Evolutionary conservation across 176 grass and related monocot genomes (phyloP), one percentile per base, ranked within the genome.

Genomic region (Dendrocalamus sinicus): DNA sequence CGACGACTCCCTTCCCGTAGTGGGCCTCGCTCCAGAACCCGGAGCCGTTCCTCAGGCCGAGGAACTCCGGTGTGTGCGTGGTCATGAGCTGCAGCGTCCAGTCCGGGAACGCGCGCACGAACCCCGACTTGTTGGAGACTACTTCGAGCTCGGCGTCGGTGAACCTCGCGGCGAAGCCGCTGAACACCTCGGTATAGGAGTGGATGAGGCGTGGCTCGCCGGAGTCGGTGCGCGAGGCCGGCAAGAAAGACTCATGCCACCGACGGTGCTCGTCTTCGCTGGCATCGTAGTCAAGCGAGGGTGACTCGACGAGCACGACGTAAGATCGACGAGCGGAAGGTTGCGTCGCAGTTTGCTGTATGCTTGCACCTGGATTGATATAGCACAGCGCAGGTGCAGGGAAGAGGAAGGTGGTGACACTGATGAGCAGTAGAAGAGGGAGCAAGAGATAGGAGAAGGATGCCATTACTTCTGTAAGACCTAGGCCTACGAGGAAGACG

Each of bases 221-320:
- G 37, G 76, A 76, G 13, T 57, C 60, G 9, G 73, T 57, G 4
- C 23, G 39, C 1, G 44, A 13, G 67, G 0, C 55, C 4, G 83
- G 83, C 64, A 89, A 15, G 86, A 92, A 92, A 15, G 90, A 89
- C 23, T 86, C 59, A 10, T 91, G 78, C 84, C 88, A 90, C 16
- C 17, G 73, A 3, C 58, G 72, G 67, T 65, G 89, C 0, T 9
- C 41, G n/a, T 12, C 70, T 32, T 57, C 59, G n/a, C 12, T n/a
- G 2, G 54, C 72, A 0, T 14, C 20, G 12, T 40, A 4, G 17
- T 0, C 46, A 55, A 30, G 16, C 17, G 50, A 20, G 8, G 88
- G 88, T 28, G 78, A 61, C 57, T 76, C 8, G 12, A 87, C 71
- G 12, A 76, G 70, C 70, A 90, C 78, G 6, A 90, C 82, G 66